phyloP scores from a whole-genome alignment of 306 rosid genomes.

The Pterocarpus santalinus region DNA sequence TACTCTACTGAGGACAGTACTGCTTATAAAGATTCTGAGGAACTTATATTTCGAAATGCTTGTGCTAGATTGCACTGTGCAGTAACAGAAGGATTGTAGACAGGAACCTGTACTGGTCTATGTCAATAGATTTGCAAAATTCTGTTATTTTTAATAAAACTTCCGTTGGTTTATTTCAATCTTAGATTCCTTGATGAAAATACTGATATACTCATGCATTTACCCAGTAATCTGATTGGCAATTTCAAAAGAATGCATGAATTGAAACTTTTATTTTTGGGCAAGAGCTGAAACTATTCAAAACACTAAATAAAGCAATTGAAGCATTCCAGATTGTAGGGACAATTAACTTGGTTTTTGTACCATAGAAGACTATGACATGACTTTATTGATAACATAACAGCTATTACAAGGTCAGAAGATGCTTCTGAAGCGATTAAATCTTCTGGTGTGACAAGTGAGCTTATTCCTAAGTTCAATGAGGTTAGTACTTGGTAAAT shows the following conservation, averaged over 20 bases:
- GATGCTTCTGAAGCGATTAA: slow-evolving; percentile 58
- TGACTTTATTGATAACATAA: slow-evolving; percentile 47
- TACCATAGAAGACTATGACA: slow-evolving; percentile 31
- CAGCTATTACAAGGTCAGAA: slow-evolving; percentile 61
- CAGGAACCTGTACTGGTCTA: background rate
- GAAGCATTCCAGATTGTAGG: background rate
- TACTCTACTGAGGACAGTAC: too few species aligned
- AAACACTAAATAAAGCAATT: background rate
- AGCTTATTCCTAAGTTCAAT: slow-evolving; percentile 59
- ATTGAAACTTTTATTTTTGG: background rate
- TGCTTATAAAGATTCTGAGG: background rate
- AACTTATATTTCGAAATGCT: background rate
- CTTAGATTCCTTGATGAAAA: slow-evolving; percentile 1
- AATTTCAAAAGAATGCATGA: slow-evolving; percentile 5
- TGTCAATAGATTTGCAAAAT: background rate
- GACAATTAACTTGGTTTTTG: slow-evolving; percentile 22
- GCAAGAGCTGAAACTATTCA: background rate
- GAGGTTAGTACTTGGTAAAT: slow-evolving; percentile 65
- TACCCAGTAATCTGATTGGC: slow-evolving; percentile 9
- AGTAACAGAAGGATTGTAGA: background rate
- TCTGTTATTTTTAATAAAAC: background rate
- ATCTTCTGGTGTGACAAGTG: slow-evolving; percentile 55
- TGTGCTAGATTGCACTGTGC: background rate
- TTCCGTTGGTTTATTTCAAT: background rate
- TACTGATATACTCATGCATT: slow-evolving; percentile 1